Base-by-base conservation (phyloP, 306 rosid species). In the Spatholobus suberectus region DNA sequence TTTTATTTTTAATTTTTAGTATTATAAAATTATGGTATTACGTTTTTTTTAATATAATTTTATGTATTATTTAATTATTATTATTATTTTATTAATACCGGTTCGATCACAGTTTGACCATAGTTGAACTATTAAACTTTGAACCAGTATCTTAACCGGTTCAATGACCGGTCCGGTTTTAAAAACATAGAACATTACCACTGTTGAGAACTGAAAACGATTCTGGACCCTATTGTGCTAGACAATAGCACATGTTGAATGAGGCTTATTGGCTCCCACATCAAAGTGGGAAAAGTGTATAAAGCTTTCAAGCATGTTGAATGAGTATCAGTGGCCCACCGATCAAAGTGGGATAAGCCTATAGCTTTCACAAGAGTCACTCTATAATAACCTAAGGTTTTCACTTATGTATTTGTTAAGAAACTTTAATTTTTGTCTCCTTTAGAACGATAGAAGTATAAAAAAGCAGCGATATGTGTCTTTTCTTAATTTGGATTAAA, bases 231-330 rank as follows among this genome's bases (percentile, higher is more conserved):
- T 17, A 57, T 3, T 20, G 18, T 76, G 83, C 14, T 27, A 71
- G 70, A 78, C 82, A 83, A 26, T 13, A 26, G 71, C 77, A 79
- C 76, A 65, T 73, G 73, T 40, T 20, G 87, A 72, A 72, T 52
- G 54, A 63, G 83, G 76, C 54, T 70, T 17, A 46, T 38, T 46
- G 65, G 75, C 26, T 79, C 29, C 68, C 61, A 55, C 70, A 26
- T 41, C 32, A 38, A 66, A 79, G 75, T 47, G 74, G 75, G 74
- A 73, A 47, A 52, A 73, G 14, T 65, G 32, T 18, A 26, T n/a
- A 55, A 38, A 55, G 54, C 13, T 72, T 72, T 81, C 2, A 32
- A 80, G 20, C 76, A 40, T 78, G 67, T 73, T 15, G 38, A 77
- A 46, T n/a, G 35, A 34, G 23, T 58, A 77, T 27, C 21, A 66